These are phyloP conservation scores for Acanthamoeba royreba DNA, from an alignment of 208 protist species.

Conservation along the genomic window DNA sequence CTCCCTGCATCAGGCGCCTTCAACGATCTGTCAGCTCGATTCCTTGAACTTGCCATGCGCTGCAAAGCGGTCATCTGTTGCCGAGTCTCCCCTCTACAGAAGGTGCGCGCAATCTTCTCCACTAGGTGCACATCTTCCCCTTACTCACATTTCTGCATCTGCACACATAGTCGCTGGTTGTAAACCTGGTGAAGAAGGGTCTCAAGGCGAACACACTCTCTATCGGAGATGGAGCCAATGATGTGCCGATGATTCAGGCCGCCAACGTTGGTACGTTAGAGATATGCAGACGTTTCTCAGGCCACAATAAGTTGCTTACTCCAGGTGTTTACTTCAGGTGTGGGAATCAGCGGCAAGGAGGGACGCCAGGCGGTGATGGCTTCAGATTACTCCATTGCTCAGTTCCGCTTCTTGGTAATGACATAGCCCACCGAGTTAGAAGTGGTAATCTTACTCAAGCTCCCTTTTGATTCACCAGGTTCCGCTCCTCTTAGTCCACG, in stretches of 20 bases:
- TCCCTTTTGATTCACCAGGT: no score
- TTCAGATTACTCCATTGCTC: conserved; percentile 79
- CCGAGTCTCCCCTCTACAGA: conserved; percentile 79
- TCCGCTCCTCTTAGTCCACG: conserved; percentile 56
- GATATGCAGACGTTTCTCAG: no score
- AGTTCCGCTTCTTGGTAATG: conserved; percentile 78
- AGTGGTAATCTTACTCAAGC: no score
- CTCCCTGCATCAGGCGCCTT: not conserved
- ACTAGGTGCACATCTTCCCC: not conserved
- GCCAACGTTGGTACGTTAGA: conserved; percentile 62
- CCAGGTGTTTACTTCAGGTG: not conserved
- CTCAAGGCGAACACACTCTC: conserved; percentile 85
- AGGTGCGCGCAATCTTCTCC: not conserved
- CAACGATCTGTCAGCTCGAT: conserved; percentile 15
- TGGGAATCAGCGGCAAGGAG: conserved; percentile 86
- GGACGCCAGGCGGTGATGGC: conserved; percentile 80
- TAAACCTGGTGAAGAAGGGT: conserved; percentile 64
- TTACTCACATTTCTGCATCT: not conserved
- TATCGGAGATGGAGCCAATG: conserved; percentile 98
- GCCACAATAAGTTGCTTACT: no score
- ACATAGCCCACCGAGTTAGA: no score
- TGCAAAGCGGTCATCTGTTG: conserved; percentile 83
- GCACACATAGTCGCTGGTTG: conserved; percentile 47
- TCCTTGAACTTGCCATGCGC: conserved; percentile 47
- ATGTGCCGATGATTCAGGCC: conserved; percentile 94